Evolutionary conservation across 805 yeast genomes (phyloP), one percentile per base, ranked within the genome.

Genomic region (Cyberlindnera nakhonratchasimensis): DNA sequence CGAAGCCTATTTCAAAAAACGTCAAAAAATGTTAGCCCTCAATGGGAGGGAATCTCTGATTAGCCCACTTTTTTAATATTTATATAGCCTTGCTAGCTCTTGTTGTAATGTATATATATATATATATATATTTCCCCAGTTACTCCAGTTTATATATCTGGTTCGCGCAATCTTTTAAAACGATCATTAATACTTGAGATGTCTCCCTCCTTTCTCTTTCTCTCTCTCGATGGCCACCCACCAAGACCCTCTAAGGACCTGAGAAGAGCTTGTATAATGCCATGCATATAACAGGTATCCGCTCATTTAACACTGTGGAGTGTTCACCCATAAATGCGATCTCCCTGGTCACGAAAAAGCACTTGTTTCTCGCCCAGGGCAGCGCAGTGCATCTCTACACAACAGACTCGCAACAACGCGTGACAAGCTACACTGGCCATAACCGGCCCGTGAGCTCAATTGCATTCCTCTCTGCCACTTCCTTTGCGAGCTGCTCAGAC

Each of bases 401-500:
- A 40, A 38, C 26, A 4, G 41, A 30, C 10, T 13, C 13, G 37
- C 19, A 30, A 35, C 37, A 11, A 13, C 31, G n/a, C 5, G n/a
- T 42, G n/a, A 22, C 42, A 14, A 28, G 20, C 26, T 46, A 46
- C 28, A 25, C 35, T 8, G 49, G 49, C 5, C 49, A 46, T 21
- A 44, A 42, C 28, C 19, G 33, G 5, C 22, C 46, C 2, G 29
- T 53, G 5, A 47, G 43, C 28, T 31, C 45, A 2, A n/a, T 53
- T 11, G 38, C 29, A 1, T 30, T 50, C 6, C 13, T 36, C 11
- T 34, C 37, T 10, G 10, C 41, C 2, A 50, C 50, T 4, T 33
- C 25, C n/a, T 24, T 54, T 8, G 44, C 41, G 4, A 41, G 46
- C 17, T 45, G 48, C 2, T 50, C 55, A 0, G 47, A 52, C 36